Percentiles rank a stretch among this genome's conserved stretches.
These are phyloP conservation scores for Pseudopyrenochaeta lycopersici DNA, from an alignment of 2,329 filamentous ascomycete species.

Conservation along the genomic window DNA sequence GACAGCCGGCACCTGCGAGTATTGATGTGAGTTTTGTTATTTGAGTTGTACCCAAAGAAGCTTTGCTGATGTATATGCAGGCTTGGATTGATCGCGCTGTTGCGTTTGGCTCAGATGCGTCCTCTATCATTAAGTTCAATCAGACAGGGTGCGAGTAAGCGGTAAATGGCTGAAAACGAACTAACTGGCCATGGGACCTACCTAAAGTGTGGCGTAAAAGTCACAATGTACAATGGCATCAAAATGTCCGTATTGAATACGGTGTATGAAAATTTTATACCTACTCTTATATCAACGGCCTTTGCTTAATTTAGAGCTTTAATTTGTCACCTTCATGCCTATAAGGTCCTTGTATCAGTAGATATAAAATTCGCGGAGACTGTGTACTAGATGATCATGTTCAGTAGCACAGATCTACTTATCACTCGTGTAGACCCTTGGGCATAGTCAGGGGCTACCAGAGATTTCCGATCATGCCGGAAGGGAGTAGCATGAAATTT, in stretches of 20 bases:
- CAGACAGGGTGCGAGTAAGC: slow-evolving; percentile 23
- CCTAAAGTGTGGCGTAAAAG: background rate
- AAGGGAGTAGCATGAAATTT: no score
- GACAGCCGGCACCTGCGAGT: slow-evolving; percentile 23
- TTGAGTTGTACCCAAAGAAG: background rate
- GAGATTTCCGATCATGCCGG: no score
- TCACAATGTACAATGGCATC: background rate
- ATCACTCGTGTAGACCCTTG: no score
- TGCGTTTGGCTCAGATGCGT: slow-evolving; percentile 24
- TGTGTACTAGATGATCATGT: no score
- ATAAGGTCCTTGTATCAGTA: no score
- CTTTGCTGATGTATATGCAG: slow-evolving; percentile 6
- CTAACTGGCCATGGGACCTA: background rate
- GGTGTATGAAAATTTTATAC: background rate
- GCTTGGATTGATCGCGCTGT: slow-evolving; percentile 26
- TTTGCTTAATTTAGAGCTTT: no score
- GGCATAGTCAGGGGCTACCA: no score
- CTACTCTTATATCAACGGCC: no score
- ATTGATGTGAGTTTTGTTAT: slow-evolving; percentile 26
- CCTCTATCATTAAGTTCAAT: slow-evolving; percentile 25
- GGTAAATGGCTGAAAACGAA: background rate
- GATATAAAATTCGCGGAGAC: no score
- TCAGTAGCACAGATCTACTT: no score
- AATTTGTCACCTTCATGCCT: no score
- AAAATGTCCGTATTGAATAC: no score